Evolutionary conservation across 2,329 filamentous ascomycete genomes (phyloP).

Genomic region (Ceratocystis cacaofunesta): DNA sequence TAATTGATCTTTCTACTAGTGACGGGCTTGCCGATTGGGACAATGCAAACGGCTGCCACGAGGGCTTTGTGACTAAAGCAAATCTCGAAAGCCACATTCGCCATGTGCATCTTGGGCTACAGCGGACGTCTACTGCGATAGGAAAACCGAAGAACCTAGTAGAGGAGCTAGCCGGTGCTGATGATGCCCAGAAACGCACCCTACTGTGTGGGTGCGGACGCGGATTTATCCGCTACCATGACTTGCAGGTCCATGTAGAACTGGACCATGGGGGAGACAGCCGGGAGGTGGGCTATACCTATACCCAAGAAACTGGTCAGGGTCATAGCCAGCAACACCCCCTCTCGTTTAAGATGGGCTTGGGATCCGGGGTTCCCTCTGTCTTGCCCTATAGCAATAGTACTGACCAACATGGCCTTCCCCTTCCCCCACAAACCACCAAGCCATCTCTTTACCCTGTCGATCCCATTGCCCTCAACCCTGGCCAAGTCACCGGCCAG

Average conservation of each 20-base stretch:
- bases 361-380: neutral
- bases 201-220: constrained; percentile 34
- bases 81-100: constrained; percentile 73
- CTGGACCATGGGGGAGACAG: constrained; percentile 20
- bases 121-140: constrained; percentile 26
- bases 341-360: neutral
- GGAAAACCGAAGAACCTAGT: constrained; percentile 24
- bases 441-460: neutral
- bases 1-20: constrained; percentile 38
- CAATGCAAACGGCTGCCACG: constrained; percentile 53
- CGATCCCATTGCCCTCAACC: neutral
- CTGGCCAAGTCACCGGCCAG: constrained; percentile 10
- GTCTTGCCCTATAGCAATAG: neutral
- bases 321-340: neutral
- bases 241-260: constrained; percentile 34
- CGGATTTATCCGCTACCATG: constrained; percentile 36
- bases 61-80: constrained; percentile 60
- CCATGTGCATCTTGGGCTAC: constrained; percentile 57
- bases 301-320: too few species aligned
- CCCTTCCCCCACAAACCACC: neutral
- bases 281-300: neutral
- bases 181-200: constrained; percentile 29
- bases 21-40: constrained; percentile 48
- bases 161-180: constrained; percentile 30
- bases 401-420: neutral